Base-by-base conservation (phyloP, 2,329 filamentous ascomycete species). In the Teratosphaeria epicoccoides region DNA sequence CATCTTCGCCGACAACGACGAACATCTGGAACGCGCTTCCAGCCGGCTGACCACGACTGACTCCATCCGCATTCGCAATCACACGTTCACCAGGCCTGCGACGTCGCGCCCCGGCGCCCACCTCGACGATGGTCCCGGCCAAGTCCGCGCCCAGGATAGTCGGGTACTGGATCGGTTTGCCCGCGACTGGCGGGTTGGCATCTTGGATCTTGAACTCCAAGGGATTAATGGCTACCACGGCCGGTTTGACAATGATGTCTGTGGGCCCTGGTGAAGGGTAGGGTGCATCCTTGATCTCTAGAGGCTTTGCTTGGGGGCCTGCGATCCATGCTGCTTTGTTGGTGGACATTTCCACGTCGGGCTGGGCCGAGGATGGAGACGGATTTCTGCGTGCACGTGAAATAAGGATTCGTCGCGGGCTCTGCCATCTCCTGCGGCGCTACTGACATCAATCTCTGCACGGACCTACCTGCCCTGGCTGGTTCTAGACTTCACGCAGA, bases 191-290 rank as follows among this genome's bases (percentile, higher is more conserved):
- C 12, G 47, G 47, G 17, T 40, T 49, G 29, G 20, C 17, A 7
- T 54, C 52, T 57, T 70, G 66, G 23, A 70, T 61, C 7, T 59
- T 59, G 43, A 58, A 65, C 53, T 76, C 72, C 7, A 65, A 55
- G 4, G 68, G 68, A 51, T 72, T 71, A 48, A 73, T 63, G 6
- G 68, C 70, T 7, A 68, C 57, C n/a, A 68, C 69, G 23, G 54
- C 52, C 37, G 65, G 28, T 29, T 50, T 2, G 37, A 50, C 17
- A 22, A 50, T 24, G 22, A 50, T 26, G 22, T 46, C 49, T 22
- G 22, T 33, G 4, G 33, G n/a, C 6, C 24, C 40, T 26, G 49
- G 49, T 14, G 49, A 26, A 1, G 49, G 33, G 25, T 50, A 45
- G 12, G 22, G 22, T 11, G 49, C 49, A 20, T 44, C 49, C 23